A percentile compares a stretch with the other conserved stretches of the same genome.
phyloP scores from a whole-genome alignment of 495 filamentous ascomycete genomes.

The Bathelium albidoporum region DNA sequence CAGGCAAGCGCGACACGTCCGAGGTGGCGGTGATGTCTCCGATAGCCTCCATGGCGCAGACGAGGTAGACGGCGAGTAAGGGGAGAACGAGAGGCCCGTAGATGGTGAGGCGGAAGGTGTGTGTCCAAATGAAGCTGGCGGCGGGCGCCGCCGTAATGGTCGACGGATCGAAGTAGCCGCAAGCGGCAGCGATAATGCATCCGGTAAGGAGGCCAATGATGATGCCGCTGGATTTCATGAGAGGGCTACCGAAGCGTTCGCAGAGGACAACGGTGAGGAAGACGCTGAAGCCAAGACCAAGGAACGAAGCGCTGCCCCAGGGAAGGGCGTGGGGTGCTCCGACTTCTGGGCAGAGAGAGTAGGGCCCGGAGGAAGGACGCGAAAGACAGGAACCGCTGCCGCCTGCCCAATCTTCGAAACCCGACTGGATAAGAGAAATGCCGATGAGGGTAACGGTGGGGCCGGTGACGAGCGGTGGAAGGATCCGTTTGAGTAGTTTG shows the following conservation, averaged over 20 bases:
- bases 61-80: constrained; percentile 74
- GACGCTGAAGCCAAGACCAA: constrained; percentile 82
- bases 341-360: constrained; percentile 58
- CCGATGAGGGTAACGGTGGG: constrained; percentile 73
- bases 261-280: constrained; percentile 83
- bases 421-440: constrained; percentile 61
- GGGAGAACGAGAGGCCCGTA: constrained; percentile 82
- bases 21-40: constrained; percentile 67
- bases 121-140: constrained; percentile 80
- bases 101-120: constrained; percentile 69
- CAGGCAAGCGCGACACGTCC: constrained; percentile 75
- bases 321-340: constrained; percentile 68
- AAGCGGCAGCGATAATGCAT: constrained; percentile 77
- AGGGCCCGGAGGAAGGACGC: constrained; percentile 45
- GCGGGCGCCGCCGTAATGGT: constrained; percentile 62
- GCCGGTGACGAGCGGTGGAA: constrained; percentile 84
- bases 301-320: constrained; percentile 80
- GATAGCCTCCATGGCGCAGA: constrained; percentile 83
- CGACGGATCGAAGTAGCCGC: constrained; percentile 67
- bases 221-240: constrained; percentile 66
- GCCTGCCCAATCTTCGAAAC: constrained; percentile 78
- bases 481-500: constrained; percentile 58
- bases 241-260: constrained; percentile 73
- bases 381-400: constrained; percentile 54
- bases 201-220: constrained; percentile 73